These are phyloP conservation scores for Colletotrichum karsti DNA, from an alignment of 2,329 filamentous ascomycete genomes.

Conservation along the genomic window DNA sequence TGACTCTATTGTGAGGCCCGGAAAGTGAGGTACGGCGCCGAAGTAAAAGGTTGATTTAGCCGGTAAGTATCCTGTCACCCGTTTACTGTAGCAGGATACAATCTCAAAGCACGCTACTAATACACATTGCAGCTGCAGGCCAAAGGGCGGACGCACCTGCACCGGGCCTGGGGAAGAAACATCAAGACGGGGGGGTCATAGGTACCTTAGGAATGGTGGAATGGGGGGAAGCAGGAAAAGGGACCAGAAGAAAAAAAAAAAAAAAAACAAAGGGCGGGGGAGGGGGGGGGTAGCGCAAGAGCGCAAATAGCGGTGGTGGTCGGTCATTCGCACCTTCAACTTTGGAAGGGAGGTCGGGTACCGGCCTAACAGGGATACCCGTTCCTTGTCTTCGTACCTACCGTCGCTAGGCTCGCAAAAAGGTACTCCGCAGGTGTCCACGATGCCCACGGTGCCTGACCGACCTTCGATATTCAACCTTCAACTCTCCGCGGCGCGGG, in stretches of 20 bases:
- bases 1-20: slow-evolving; percentile 1
- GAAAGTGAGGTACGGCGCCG: slow-evolving; percentile 5
- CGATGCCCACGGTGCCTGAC: neutral
- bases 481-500: neutral
- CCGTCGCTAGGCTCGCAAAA: slow-evolving; percentile 1
- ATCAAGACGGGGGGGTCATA: neutral
- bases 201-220: no score
- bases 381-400: slow-evolving; percentile 9
- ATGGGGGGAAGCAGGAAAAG: neutral
- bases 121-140: neutral
- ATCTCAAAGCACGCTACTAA: neutral
- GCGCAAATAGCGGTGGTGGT: slow-evolving; percentile 18
- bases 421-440: neutral
- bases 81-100: neutral
- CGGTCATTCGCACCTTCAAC: slow-evolving; percentile 1
- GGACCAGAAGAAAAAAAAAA: neutral
- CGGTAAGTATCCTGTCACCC: neutral
- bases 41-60: neutral
- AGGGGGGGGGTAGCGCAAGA: neutral
- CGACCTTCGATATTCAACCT: slow-evolving; percentile 9
- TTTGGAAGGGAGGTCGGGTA: slow-evolving; percentile 12
- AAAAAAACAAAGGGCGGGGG: slow-evolving; percentile 3
- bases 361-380: slow-evolving; percentile 11
- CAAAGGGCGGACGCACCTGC: slow-evolving; percentile 1
- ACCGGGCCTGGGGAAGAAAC: neutral